Conservation (phyloP, 495 filamentous ascomycete species). For the Daldinia vernicosa region DNA sequence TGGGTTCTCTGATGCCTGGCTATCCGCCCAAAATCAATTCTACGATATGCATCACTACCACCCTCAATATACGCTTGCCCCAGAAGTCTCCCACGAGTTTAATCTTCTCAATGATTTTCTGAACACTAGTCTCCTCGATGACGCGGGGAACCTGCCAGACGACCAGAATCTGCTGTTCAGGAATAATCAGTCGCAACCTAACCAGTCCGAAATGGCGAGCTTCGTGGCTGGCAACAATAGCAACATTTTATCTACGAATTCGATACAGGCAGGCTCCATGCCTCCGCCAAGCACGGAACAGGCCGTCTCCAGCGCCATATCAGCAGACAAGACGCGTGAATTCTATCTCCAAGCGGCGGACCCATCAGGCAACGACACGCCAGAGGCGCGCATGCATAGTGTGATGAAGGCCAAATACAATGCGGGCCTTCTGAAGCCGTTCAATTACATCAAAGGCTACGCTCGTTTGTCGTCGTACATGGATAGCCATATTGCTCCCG, state of each 20-base stretch:
- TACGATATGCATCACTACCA: conserved; percentile 95
- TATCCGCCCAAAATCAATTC: conserved; percentile 75
- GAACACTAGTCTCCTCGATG: conserved; percentile 85
- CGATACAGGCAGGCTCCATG: conserved; percentile 52
- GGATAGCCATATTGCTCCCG: conserved; percentile 80
- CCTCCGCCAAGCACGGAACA: conserved; percentile 60
- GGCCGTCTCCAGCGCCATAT: conserved; percentile 65
- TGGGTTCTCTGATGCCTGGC: conserved; percentile 64
- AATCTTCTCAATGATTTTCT: conserved; percentile 96
- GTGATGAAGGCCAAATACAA: conserved; percentile 95
- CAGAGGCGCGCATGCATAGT: conserved; percentile 94
- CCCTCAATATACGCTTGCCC: conserved; percentile 93
- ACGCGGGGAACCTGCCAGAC: conserved; percentile 70
- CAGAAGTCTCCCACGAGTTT: conserved; percentile 94
- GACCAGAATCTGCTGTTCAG: conserved; percentile 59
- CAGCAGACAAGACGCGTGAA: conserved; percentile 84
- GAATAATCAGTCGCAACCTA: conserved; percentile 45
- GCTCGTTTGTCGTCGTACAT: conserved; percentile 88
- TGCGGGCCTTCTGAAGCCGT: conserved; percentile 91
- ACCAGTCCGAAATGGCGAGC: conserved; percentile 46
- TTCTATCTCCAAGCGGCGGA: conserved; percentile 98
- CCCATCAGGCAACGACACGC: conserved; percentile 87
- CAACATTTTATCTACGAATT: conserved; percentile 53
- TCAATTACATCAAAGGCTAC: conserved; percentile 98
- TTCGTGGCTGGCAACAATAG: conserved; percentile 51